Evolutionary conservation across 2,329 filamentous ascomycete species (phyloP), one percentile per base, ranked within the genome.

Genomic region (Phialocephala subalpina): DNA sequence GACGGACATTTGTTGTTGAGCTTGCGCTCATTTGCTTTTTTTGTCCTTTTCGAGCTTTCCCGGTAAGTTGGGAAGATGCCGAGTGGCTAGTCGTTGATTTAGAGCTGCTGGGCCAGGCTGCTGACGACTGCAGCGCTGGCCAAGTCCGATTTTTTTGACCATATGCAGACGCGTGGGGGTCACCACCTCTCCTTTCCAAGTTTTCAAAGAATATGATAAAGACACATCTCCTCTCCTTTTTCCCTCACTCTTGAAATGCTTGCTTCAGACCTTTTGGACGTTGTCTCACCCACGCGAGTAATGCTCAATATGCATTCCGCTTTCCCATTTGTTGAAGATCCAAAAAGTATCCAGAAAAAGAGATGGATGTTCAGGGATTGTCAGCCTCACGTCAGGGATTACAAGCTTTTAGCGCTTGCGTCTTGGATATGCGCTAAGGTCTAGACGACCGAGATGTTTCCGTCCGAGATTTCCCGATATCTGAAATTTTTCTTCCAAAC

Each of bases 1-100:
- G 22, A 49, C 67, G 67, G 67, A 66, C 47, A 64, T 68, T 64
- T 45, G 56, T 63, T 35, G 36, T 36, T 61, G 38, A 62, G 40
- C 22, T 55, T 49, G n/a, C n/a, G n/a, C 56, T 58, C 58, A 62
- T 62, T 64, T 64, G 62, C 65, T 62, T 60, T 12, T 60, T 66
- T 38, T 42, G 60, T 45, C 9, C n/a, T 36, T 35, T 29, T 52
- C 47, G n/a, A 29, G n/a, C 49, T n/a, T 27, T 27, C 22, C 25
- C 49, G 11, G 49, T 16, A 53, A 33, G 49, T 7, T 49, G 45
- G 45, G 45, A 7, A 18, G 7, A 4, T 25, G 45, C 45, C 45
- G 45, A 49, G 45, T 22, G 20, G n/a, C 45, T 5, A 22, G 45
- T 25, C 45, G 45, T 42, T 42, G 38, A 42, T 6, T 42, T 42